Conservation (phyloP, 768 basidiomycete genomes). For the Hericium alpestre region DNA sequence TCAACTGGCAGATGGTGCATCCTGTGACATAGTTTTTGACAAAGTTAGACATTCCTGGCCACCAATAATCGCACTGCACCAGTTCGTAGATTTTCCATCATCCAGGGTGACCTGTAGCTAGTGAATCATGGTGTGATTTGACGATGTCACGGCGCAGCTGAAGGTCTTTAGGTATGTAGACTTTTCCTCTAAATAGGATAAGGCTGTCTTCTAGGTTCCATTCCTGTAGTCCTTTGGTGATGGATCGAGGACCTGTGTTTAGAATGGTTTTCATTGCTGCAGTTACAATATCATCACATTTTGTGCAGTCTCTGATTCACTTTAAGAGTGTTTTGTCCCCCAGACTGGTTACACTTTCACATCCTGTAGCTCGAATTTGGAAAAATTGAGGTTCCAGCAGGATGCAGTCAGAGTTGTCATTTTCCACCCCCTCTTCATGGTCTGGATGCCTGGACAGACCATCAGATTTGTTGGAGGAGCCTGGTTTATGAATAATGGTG, state of each 20-base stretch:
- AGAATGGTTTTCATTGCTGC: background rate
- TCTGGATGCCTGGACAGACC: constrained; percentile 2
- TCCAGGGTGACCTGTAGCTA: background rate
- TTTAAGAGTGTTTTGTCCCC: too few relatives aligned
- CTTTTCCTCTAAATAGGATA: background rate
- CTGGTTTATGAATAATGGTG: constrained; percentile 6
- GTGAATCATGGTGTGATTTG: background rate
- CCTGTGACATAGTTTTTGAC: constrained; percentile 17
- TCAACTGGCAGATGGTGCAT: constrained; percentile 19
- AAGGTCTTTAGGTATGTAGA: background rate
- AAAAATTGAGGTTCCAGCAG: background rate
- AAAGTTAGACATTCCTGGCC: constrained; percentile 16
- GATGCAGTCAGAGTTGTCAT: too few relatives aligned
- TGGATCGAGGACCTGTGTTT: background rate
- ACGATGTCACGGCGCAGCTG: background rate
- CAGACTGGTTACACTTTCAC: too few relatives aligned
- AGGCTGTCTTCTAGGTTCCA: background rate
- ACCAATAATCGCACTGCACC: constrained; percentile 13
- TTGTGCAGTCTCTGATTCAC: background rate
- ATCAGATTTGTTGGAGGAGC: constrained; percentile 6
- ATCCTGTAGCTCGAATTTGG: background rate
- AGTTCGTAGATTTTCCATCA: background rate
- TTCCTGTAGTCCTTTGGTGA: background rate
- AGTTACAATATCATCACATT: background rate
- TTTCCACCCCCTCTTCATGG: background rate